These are phyloP conservation scores for Phytophthora lateralis DNA, from an alignment of 352 stramenopile species.

Conservation along the genomic window DNA sequence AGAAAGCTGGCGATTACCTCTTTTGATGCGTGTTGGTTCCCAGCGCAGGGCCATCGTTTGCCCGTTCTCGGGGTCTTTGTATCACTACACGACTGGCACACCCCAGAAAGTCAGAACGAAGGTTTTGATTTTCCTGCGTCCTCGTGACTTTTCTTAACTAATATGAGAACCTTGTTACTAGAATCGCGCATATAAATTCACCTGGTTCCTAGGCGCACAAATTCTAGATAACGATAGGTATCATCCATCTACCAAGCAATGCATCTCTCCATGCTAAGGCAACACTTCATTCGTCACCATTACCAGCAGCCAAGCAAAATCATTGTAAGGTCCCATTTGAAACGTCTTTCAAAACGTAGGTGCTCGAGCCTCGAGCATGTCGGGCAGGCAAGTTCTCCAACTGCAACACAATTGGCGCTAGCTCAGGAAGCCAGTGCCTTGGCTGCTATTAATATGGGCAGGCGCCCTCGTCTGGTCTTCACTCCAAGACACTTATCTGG, in stretches of 20 bases:
- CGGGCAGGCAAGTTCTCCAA: neutral
- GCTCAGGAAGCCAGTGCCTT: neutral
- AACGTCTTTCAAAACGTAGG: too few species aligned
- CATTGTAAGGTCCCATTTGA: too few species aligned
- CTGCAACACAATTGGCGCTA: neutral
- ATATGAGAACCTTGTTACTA: conserved; percentile 34
- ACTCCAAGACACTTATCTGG: conserved; percentile 7
- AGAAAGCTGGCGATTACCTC: conserved; percentile 1
- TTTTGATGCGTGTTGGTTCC: conserved; percentile 1
- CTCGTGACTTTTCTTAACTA: conserved; percentile 32
- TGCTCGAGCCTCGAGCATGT: too few species aligned
- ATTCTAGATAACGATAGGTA: too few species aligned
- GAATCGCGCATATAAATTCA: too few species aligned
- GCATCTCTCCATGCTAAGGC: too few species aligned
- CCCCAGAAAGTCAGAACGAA: conserved; percentile 13
- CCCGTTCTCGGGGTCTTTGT: conserved; percentile 10
- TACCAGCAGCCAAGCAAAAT: too few species aligned
- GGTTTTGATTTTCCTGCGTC: conserved; percentile 25
- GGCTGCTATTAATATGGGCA: conserved; percentile 6
- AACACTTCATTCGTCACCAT: too few species aligned
- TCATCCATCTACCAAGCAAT: too few species aligned
- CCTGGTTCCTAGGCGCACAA: too few species aligned
- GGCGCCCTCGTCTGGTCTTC: neutral
- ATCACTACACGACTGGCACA: conserved; percentile 21
- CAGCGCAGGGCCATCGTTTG: conserved; percentile 1